Percentiles rank a stretch among this genome's conserved stretches.
Evolutionary conservation across 2,329 filamentous ascomycete species (phyloP).

Genomic region (Penicillium italicum): DNA sequence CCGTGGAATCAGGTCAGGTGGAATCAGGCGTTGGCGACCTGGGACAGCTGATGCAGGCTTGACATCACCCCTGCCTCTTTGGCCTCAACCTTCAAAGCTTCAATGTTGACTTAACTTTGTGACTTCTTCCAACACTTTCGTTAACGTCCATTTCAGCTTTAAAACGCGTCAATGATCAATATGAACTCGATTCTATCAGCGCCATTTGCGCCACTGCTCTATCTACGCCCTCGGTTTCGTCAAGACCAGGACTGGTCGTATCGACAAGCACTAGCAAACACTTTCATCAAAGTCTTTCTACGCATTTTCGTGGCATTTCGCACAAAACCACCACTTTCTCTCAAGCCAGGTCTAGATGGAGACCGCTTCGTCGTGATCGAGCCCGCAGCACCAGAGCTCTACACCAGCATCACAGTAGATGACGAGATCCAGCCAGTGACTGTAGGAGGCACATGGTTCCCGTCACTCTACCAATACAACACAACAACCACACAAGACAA

Average conservation of each 20-base stretch:
- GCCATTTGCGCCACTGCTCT: constrained; percentile 3
- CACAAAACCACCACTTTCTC: constrained; percentile 10
- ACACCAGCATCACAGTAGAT: constrained; percentile 2
- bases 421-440: constrained; percentile 9
- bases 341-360: constrained; percentile 9
- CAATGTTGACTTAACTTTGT: not conserved
- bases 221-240: constrained; percentile 1
- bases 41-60: not conserved
- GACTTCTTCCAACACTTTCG: not conserved
- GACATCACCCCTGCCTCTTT: constrained; percentile 1
- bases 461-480: constrained; percentile 4
- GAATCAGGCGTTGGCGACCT: not conserved
- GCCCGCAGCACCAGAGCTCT: constrained; percentile 6
- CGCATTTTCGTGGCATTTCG: constrained; percentile 8
- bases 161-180: not conserved
- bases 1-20: not conserved
- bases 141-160: not conserved
- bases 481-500: constrained; percentile 5
- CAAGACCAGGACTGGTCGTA: constrained; percentile 13
- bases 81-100: not conserved
- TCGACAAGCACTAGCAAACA: constrained; percentile 9
- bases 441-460: constrained; percentile 16
- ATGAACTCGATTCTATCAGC: constrained; percentile 1
- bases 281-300: constrained; percentile 6
- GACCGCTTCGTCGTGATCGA: constrained; percentile 12